Conservation (phyloP, 345 rosid genomes). For the Eucalyptus globulus region DNA sequence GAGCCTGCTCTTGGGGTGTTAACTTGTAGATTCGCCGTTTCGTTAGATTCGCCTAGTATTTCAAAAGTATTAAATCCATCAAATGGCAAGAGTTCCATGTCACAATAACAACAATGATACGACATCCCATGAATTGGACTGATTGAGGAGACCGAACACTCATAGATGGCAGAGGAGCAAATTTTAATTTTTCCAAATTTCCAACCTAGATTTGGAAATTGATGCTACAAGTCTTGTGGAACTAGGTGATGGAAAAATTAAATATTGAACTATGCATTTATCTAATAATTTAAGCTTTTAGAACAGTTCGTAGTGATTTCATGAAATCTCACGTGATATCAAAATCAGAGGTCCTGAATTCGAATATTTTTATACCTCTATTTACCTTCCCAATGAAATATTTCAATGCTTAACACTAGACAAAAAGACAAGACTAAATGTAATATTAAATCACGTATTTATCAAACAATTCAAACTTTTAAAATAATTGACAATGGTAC, state of each 20-base stretch:
- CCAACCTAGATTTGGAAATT: not conserved
- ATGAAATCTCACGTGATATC: no score
- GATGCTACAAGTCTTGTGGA: not conserved
- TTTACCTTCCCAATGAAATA: no score
- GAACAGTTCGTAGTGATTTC: no score
- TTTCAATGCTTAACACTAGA: no score
- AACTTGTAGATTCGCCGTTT: not conserved
- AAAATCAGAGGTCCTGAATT: accelerated
- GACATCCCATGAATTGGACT: not conserved
- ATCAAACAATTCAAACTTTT: no score
- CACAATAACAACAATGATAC: not conserved
- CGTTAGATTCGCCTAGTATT: not conserved
- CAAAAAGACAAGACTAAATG: no score
- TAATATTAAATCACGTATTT: no score
- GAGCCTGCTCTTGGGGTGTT: not conserved
- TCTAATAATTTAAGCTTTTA: no score
- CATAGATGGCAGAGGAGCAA: not conserved
- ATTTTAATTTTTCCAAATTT: not conserved
- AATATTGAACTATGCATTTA: no score
- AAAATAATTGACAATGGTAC: no score
- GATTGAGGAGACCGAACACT: not conserved
- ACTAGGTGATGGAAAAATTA: not conserved
- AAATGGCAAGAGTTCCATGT: not conserved
- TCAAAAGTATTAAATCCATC: not conserved
- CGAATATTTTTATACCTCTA: no score